These are phyloP conservation scores for Xylariaceae sp. DNA, from an alignment of 2,329 filamentous ascomycete genomes.

Conservation along the genomic window DNA sequence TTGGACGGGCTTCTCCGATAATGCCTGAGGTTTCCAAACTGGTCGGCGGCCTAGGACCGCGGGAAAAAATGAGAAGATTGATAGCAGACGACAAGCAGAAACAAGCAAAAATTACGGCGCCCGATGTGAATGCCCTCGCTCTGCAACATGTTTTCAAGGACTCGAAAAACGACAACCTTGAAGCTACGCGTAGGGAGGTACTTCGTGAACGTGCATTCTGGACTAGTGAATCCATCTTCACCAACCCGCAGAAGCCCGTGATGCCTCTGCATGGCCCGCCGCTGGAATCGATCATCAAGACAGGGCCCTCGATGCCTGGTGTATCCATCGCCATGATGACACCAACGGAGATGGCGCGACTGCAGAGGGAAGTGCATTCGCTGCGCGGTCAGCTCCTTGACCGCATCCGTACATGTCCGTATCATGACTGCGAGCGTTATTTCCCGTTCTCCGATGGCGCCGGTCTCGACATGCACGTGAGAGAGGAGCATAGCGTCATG, in stretches of 20 bases:
- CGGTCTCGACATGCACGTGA: conserved; percentile 35
- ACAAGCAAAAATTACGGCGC: background rate
- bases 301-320: conserved; percentile 32
- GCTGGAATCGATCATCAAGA: conserved; percentile 36
- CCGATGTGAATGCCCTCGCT: background rate
- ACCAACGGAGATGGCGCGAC: conserved; percentile 34
- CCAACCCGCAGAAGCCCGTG: conserved; percentile 29
- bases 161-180: conserved; percentile 11
- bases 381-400: conserved; percentile 33
- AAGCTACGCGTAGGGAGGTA: conserved; percentile 4
- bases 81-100: too few species aligned
- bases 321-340: conserved; percentile 38
- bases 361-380: conserved; percentile 34
- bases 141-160: conserved; percentile 13
- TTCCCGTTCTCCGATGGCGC: conserved; percentile 29
- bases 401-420: conserved; percentile 37
- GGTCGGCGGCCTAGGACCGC: too few species aligned
- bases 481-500: conserved; percentile 29
- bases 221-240: conserved; percentile 27
- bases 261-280: conserved; percentile 35
- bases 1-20: too few species aligned
- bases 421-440: conserved; percentile 32
- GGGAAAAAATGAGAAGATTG: too few species aligned
- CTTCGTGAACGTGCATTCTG: conserved; percentile 31
- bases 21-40: too few species aligned